Evolutionary conservation across 129 eudicot genomes (phyloP), one percentile per base, ranked within the genome.

Genomic region (Tanacetum coccineum): DNA sequence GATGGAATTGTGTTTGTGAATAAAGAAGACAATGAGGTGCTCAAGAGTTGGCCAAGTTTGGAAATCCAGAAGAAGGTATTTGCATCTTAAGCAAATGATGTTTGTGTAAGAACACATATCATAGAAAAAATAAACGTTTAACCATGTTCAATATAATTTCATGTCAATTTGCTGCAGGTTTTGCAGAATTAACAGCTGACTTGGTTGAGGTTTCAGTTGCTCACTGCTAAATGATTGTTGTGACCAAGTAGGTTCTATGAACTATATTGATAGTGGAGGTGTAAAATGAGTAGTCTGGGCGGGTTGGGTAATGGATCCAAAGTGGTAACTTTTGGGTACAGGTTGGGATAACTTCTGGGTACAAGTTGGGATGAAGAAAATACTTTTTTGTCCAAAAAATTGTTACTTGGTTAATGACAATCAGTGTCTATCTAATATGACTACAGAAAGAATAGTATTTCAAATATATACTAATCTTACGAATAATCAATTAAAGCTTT

Each of bases 141-240:
- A 30, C 59, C 11, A 28, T 56, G 40, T 48, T 56, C 4, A 66
- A 47, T 62, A 40, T 39, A 12, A 30, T 32, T 51, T 62, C 13
- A 22, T 55, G 39, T 62, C 28, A 15, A 61, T 53, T 63, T 60
- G 73, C 59, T 68, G 39, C 79, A 92, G 98, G 98, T 65, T 93
- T 93, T 82, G 85, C 89, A 2, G 92, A 93, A 79, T 85, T 93
- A n/a, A 74, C 98, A 57, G 84, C 95, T 63, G 98, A 93, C 82
- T 76, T 93, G 49, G 96, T 79, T 14, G 96, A 83, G 86, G 96
- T 83, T 32, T 26, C 98, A 42, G 78, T 86, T 67, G 96, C 98
- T 74, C 98, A 93, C 76, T 93, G 96, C 74, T 96, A 93, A 69
- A 70, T 93, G 47, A 93, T 93, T 70, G 89, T 93, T 69, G 98